These are phyloP conservation scores for Penicillium turbatum DNA, from an alignment of 495 filamentous ascomycete genomes.

Conservation along the genomic window DNA sequence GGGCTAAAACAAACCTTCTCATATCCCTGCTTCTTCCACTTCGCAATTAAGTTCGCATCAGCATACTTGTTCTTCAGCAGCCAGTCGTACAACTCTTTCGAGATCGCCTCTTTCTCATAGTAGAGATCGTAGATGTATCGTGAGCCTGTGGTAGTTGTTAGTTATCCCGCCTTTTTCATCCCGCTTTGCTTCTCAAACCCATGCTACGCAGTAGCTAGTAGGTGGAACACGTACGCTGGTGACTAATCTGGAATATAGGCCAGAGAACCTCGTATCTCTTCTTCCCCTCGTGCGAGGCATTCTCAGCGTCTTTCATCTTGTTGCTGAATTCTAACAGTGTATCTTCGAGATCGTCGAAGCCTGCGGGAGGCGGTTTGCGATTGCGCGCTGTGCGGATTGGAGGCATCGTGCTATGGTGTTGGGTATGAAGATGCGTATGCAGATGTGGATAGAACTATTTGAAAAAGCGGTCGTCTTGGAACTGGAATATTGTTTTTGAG, in stretches of 20 bases:
- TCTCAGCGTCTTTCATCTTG: slow-evolving; percentile 98
- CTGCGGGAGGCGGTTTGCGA: slow-evolving; percentile 88
- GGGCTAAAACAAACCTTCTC: slow-evolving; percentile 65
- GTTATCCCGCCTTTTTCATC: too few species aligned
- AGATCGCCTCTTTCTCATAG: slow-evolving; percentile 95
- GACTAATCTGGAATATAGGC: slow-evolving; percentile 96
- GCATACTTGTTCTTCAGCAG: slow-evolving; percentile 95
- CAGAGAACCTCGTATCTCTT: slow-evolving; percentile 86
- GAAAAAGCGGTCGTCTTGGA: neutral
- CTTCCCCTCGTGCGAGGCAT: slow-evolving; percentile 68
- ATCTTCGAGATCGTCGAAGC: slow-evolving; percentile 96
- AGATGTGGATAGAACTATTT: neutral
- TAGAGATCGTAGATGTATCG: slow-evolving; percentile 97
- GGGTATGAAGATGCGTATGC: neutral
- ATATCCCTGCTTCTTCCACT: slow-evolving; percentile 99
- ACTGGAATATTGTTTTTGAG: neutral
- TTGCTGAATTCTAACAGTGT: slow-evolving; percentile 92
- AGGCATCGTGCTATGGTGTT: slow-evolving; percentile 63
- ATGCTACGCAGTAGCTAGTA: too few species aligned
- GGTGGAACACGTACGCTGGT: slow-evolving; percentile 90
- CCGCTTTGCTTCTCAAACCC: too few species aligned
- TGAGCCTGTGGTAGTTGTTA: slow-evolving; percentile 44
- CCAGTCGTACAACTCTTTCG: slow-evolving; percentile 88
- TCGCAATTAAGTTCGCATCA: slow-evolving; percentile 90
- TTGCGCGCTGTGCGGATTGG: slow-evolving; percentile 71